Conservation (phyloP, 768 basidiomycete genomes). For the Lentinus tigrinus region DNA sequence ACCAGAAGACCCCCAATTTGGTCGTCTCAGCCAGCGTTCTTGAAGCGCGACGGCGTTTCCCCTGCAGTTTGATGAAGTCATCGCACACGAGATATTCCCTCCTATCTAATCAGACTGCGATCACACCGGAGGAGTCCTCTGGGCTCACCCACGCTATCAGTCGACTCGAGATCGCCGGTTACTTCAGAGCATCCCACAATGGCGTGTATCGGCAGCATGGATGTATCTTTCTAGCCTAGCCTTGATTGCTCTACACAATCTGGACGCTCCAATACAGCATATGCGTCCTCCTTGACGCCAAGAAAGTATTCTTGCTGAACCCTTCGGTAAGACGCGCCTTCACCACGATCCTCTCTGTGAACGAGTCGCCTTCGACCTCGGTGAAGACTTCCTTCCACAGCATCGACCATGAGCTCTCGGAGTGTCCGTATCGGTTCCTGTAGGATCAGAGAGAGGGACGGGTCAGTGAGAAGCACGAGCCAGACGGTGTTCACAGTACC, state of each 20-base stretch:
- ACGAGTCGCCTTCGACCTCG: conserved; percentile 23
- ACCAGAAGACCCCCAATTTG: too few species aligned
- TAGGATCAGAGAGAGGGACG: neutral
- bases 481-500: conserved; percentile 8
- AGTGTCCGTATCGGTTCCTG: conserved; percentile 31
- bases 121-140: too few species aligned
- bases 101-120: too few species aligned
- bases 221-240: too few species aligned
- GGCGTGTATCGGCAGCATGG: too few species aligned
- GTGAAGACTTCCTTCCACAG: conserved; percentile 31
- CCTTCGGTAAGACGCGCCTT: conserved; percentile 19
- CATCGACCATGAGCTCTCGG: conserved; percentile 28
- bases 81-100: too few species aligned
- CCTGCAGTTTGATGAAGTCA: too few species aligned
- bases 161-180: too few species aligned
- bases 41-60: too few species aligned
- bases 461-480: neutral
- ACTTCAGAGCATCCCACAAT: too few species aligned
- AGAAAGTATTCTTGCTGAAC: conserved; percentile 5
- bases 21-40: too few species aligned
- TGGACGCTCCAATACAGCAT: conserved; percentile 30
- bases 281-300: neutral
- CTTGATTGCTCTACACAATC: conserved; percentile 21
- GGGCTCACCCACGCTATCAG: too few species aligned
- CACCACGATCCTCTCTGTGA: conserved; percentile 20